Base-by-base conservation (phyloP, 768 basidiomycete genomes). In the Mycena pura region DNA sequence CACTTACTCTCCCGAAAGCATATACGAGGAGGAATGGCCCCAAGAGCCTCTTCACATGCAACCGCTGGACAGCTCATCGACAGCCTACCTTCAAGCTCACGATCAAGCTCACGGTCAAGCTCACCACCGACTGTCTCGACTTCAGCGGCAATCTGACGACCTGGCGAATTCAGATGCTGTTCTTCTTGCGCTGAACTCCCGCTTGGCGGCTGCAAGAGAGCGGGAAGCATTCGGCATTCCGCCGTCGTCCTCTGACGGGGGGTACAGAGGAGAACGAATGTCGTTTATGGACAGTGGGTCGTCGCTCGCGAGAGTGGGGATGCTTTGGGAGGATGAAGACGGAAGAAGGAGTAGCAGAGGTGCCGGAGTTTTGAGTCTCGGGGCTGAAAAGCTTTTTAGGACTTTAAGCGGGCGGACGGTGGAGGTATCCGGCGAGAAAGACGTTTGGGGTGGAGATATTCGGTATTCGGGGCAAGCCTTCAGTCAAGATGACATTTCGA, bases 151-250 rank as follows among this genome's bases (percentile, higher is more conserved):
- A 56, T 28, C 67, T 39, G 13, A 77, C 69, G 15, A 66, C 48
- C 60, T 66, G 25, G 60, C 53, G 45, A 59, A 55, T 40, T 64
- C 60, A 10, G 66, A 70, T 19, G 73, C 72, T 2, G 62, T 67
- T 8, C 31, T 67, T 2, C 67, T 72, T 46, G 64, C 68, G 1
- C 63, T 72, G 38, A 65, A 60, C 14, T 70, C 69, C 0, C 65
- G 69, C 24, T 68, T 74, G 36, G 78, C 77, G 15, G 80, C 82
- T 29, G 78, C 79, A 40, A 76, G 78, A 14, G 81, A 85, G 63
- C 73, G 81, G 40, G 74, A 75, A 60, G 83, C 80, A n/a, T 81
- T 84, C 63, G 86, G 85, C 6, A 82, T 86, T 44, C 78, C 77
- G 5, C 73, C 79, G 3, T 82, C 83, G 3, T 73, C 75, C 9